These are phyloP conservation scores for Coprinopsis strossmayeri DNA, from an alignment of 768 basidiomycete genomes.

Conservation along the genomic window DNA sequence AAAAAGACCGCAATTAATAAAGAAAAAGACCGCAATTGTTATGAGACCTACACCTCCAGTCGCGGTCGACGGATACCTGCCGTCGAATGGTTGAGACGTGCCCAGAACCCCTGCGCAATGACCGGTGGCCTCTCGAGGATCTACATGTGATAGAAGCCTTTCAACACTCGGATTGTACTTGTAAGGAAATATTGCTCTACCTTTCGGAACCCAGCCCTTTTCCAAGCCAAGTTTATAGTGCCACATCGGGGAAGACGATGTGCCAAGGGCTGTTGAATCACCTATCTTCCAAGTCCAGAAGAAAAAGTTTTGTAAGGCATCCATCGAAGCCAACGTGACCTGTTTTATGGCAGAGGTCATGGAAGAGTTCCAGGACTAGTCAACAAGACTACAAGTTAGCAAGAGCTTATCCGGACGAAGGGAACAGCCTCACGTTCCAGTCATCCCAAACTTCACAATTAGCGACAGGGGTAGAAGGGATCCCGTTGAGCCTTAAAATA, in stretches of 20 bases:
- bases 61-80: constrained; percentile 55
- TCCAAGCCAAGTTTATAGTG: constrained; percentile 83
- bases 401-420: constrained; percentile 1
- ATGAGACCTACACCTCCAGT: constrained; percentile 50
- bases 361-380: constrained; percentile 46
- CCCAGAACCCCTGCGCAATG: constrained; percentile 33
- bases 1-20: constrained; percentile 3
- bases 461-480: constrained; percentile 30
- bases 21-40: constrained; percentile 2
- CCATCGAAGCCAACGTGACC: constrained; percentile 78
- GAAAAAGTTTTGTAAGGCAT: constrained; percentile 88
- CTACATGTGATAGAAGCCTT: constrained; percentile 16
- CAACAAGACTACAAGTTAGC: constrained; percentile 8
- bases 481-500: constrained; percentile 37
- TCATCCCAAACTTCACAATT: constrained; percentile 37
- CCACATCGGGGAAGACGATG: constrained; percentile 75
- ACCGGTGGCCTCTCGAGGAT: constrained; percentile 40
- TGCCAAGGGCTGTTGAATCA: constrained; percentile 62
- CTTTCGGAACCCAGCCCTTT: constrained; percentile 80
- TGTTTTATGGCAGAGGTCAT: constrained; percentile 55
- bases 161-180: not conserved
- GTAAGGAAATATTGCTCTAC: constrained; percentile 27
- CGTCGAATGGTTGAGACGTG: constrained; percentile 41
- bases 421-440: constrained; percentile 30
- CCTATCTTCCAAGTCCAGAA: constrained; percentile 98